Base-by-base conservation (phyloP, 108 stramenopile genomes). In the Cylindrotheca fusiformis region DNA sequence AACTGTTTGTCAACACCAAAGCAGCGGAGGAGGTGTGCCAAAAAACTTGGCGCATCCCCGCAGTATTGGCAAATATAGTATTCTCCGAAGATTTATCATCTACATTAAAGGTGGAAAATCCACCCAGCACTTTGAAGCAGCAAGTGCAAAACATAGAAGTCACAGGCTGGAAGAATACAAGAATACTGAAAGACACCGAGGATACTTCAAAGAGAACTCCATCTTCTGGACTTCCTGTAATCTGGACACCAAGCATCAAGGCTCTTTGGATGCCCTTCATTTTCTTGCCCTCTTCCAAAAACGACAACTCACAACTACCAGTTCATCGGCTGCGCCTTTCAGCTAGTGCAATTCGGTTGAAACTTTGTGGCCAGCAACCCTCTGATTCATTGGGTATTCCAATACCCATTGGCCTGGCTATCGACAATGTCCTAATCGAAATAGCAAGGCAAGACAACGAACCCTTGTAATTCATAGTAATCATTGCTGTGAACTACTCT, bases 211-310 rank as follows among this genome's bases (percentile, higher is more conserved):
- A 61, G 2, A 48, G 48, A 12, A 32, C 21, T 68, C 32, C n/a
- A 19, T 3, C 14, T 3, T 25, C 3, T 14, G 33, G 33, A 48
- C 19, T 82, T 28, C 81, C 81, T 18, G 67, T 82, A 25, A 63
- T 67, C 47, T 82, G 81, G 81, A 82, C 81, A 21, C 81, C 81
- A 25, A 82, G 76, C 26, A 82, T 82, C 51, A 82, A 82, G 48
- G 81, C 81, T 5, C 69, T 82, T 2, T 82, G 81, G 81, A 73
- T 66, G 52, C 75, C 71, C n/a, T 44, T 80, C 19, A 33, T 29
- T 33, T 54, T 70, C 50, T 51, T 67, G 31, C 19, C 5, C 0
- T 17, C 33, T 1, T 22, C 30, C 0, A 56, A n/a, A 0, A 14
- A 12, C 6, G 25, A 48, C 23, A 45, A 3, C n/a, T 10, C 41